Evolutionary conservation across 2,329 filamentous ascomycete species (phyloP).

Genomic region (Cladosporium halotolerans): DNA sequence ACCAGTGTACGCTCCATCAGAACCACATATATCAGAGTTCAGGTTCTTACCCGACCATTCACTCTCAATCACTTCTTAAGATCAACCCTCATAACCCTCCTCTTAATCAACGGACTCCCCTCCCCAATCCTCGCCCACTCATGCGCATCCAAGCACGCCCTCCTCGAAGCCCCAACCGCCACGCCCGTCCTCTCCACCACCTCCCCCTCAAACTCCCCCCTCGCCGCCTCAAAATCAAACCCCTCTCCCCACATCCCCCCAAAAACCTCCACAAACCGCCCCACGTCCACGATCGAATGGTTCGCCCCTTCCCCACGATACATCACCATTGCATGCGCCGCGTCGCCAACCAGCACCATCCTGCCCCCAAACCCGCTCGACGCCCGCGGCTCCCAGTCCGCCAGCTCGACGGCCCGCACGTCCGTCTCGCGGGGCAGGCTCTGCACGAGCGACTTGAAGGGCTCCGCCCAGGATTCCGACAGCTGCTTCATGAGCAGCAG

Average conservation of each 20-base stretch:
- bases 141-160: constrained; percentile 21
- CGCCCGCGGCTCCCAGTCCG: constrained; percentile 12
- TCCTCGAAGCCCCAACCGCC: constrained; percentile 18
- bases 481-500: constrained; percentile 16
- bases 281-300: constrained; percentile 17
- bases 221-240: constrained; percentile 5
- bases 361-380: constrained; percentile 12
- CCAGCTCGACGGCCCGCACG: constrained; percentile 15
- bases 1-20: too few relatives aligned
- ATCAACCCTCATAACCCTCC: constrained; percentile 13
- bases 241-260: background rate
- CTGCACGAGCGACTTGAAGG: constrained; percentile 15
- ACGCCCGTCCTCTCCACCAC: constrained; percentile 14
- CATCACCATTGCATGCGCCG: constrained; percentile 14
- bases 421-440: constrained; percentile 13
- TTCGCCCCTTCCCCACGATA: constrained; percentile 21
- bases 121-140: constrained; percentile 14
- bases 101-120: constrained; percentile 15
- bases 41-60: too few relatives aligned
- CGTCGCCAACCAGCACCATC: constrained; percentile 2
- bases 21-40: too few relatives aligned
- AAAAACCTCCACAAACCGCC: constrained; percentile 12
- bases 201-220: constrained; percentile 15
- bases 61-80: background rate
- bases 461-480: constrained; percentile 15